These are phyloP conservation scores for Metschnikowia chrysomelidarum DNA, from an alignment of 805 yeast genomes.

Conservation along the genomic window DNA sequence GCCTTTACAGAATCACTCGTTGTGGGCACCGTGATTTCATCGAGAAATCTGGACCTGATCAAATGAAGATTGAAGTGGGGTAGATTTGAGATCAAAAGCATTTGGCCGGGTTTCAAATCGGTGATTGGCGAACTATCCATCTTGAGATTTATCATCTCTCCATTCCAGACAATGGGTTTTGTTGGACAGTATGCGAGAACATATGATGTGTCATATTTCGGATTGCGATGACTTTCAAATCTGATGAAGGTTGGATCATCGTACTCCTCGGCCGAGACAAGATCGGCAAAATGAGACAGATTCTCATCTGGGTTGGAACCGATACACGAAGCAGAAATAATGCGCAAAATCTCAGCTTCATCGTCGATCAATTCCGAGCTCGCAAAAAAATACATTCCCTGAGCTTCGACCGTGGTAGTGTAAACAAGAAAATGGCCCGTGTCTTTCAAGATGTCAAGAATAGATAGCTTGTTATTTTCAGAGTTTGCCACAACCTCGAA, in stretches of 20 bases:
- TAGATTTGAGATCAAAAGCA: constrained; percentile 67
- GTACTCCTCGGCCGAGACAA: constrained; percentile 14
- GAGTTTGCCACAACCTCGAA: constrained; percentile 48
- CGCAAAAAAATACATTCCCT: constrained; percentile 80
- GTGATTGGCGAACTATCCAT: constrained; percentile 47
- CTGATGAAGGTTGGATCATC: constrained; percentile 8
- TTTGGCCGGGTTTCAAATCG: constrained; percentile 65
- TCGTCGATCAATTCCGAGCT: constrained; percentile 52
- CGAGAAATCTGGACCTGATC: constrained; percentile 56
- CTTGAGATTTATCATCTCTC: constrained; percentile 60
- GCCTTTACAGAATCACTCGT: constrained; percentile 36
- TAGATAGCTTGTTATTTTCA: constrained; percentile 45
- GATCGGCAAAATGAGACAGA: constrained; percentile 27
- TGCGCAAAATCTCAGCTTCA: constrained; percentile 37
- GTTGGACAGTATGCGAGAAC: constrained; percentile 72
- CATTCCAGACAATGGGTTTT: constrained; percentile 91
- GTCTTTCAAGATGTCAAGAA: constrained; percentile 57
- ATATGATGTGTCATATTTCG: constrained; percentile 50
- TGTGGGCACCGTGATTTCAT: constrained; percentile 49
- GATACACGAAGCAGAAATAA: constrained; percentile 39
- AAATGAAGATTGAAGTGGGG: constrained; percentile 52
- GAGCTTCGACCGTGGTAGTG: constrained; percentile 66
- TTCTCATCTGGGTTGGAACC: constrained; percentile 34
- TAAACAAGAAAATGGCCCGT: constrained; percentile 75
- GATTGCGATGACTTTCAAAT: constrained; percentile 17